A percentile compares a stretch with the other conserved stretches of the same genome.
Evolutionary conservation across 2,329 filamentous ascomycete species (phyloP).

Genomic region (Fusarium sp.): DNA sequence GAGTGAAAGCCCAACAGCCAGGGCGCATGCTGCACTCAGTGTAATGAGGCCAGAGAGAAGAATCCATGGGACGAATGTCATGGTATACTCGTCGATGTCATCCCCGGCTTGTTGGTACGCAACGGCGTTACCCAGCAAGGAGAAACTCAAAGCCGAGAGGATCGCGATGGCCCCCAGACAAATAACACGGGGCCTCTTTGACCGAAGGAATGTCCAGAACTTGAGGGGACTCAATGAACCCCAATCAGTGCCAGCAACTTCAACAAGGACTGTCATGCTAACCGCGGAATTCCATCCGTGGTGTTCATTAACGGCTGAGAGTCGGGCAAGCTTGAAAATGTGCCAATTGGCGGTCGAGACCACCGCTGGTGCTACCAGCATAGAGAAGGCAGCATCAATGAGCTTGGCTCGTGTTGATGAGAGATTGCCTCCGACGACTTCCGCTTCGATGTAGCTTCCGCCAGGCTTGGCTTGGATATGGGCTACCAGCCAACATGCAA

Average conservation of each 20-base stretch:
- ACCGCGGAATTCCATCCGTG: conserved; percentile 17
- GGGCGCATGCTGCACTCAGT: conserved; percentile 18
- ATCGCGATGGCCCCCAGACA: conserved; percentile 18
- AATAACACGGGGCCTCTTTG: conserved; percentile 22
- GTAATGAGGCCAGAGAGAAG: conserved; percentile 23
- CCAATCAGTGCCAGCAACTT: conserved; percentile 30
- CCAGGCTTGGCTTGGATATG: conserved; percentile 6
- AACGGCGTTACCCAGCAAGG: conserved; percentile 20
- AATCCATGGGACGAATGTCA: conserved; percentile 36
- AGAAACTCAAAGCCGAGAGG: conserved; percentile 26
- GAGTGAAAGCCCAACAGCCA: conserved; percentile 14
- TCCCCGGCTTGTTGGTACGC: conserved; percentile 21
- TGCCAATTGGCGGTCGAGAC: conserved; percentile 27
- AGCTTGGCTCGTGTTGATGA: conserved; percentile 27
- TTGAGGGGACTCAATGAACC: conserved; percentile 31
- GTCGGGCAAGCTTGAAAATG: conserved; percentile 33
- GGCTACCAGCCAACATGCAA: conserved; percentile 16
- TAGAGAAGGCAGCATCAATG: conserved; percentile 30
- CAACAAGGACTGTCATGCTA: conserved; percentile 29
- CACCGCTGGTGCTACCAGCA: conserved; percentile 20
- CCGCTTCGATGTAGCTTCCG: conserved; percentile 17
- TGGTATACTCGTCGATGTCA: conserved; percentile 17
- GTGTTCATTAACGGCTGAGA: conserved; percentile 32
- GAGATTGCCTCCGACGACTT: conserved; percentile 16
- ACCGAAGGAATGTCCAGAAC: conserved; percentile 24